Percentiles rank a stretch among this genome's conserved stretches.
Evolutionary conservation across 768 basidiomycete species (phyloP).

Genomic region (Kwoniella mangroviensis): DNA sequence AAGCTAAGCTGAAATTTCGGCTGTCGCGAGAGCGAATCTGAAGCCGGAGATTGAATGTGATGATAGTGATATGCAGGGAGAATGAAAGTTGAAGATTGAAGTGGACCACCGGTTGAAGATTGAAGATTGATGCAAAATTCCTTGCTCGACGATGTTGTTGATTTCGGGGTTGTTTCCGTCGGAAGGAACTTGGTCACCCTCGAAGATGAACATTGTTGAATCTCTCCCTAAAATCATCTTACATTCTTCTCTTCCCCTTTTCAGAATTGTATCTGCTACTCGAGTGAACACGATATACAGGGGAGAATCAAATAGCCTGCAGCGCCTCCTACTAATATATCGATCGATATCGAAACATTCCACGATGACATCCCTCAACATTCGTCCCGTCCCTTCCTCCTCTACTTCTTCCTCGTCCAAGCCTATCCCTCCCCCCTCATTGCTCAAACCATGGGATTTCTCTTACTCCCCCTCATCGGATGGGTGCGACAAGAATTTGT

Average conservation of each 20-base stretch:
- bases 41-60: too few relatives aligned
- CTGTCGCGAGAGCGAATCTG: too few relatives aligned
- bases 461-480: conserved; percentile 42
- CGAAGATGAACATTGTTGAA: not conserved
- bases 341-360: too few relatives aligned
- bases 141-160: not conserved
- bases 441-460: conserved; percentile 49
- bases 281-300: not conserved
- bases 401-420: conserved; percentile 14
- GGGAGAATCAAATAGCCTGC: too few relatives aligned
- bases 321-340: too few relatives aligned
- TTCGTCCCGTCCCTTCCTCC: conserved; percentile 29
- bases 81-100: too few relatives aligned
- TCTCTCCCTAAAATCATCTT: not conserved
- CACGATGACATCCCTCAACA: conserved; percentile 37
- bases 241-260: not conserved
- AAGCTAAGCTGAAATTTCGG: too few relatives aligned
- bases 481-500: conserved; percentile 51
- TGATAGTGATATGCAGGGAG: too few relatives aligned
- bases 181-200: not conserved
- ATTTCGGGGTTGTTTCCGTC: conserved; percentile 5
- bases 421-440: conserved; percentile 36
- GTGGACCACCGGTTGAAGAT: too few relatives aligned
- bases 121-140: not conserved
- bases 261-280: not conserved